Base-by-base conservation (phyloP, 208 protist genomes). In the Acanthamoeba lenticulata region DNA sequence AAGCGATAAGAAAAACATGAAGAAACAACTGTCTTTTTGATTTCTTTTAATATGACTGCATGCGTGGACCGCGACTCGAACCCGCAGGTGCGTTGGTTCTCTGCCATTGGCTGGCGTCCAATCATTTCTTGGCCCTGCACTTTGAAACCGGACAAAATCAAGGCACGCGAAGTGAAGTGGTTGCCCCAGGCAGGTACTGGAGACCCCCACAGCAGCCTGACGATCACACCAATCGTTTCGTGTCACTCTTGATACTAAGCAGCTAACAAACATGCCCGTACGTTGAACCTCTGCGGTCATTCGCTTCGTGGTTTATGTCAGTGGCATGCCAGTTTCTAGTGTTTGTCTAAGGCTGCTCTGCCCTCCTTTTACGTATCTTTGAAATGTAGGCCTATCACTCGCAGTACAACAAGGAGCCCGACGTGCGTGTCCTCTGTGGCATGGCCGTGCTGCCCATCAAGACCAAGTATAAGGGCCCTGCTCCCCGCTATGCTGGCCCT, bases 341-440 rank as follows among this genome's bases (percentile, higher is more conserved):
- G n/a, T n/a, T n/a, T n/a, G n/a, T n/a, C n/a, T n/a, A n/a, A n/a
- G n/a, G n/a, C n/a, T 65, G 11, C 4, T 6, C 11, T 60, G 52
- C 52, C 47, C 9, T 15, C 15, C 47, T 52, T 15, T 52, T n/a
- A n/a, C n/a, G n/a, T n/a, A n/a, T n/a, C n/a, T n/a, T n/a, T n/a
- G n/a, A 52, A 5, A 15, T 52, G 52, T 27, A 96, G 96, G 96
- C 95, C 29, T 97, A 96, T 90, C 96, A 97, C 92, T 97, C 95
- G 38, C 85, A 57, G 36, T 96, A 96, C 94, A 97, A 95, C 24
- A 79, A 94, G 19, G 27, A 36, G 38, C 83, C 36, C 13, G 86
- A 90, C 57, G 79, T 57, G 34, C 60, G 86, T 40, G 19, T 94
- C 45, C 57, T 97, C 55, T 95, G 96, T 69, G 95, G 95, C 79